These are phyloP conservation scores for Pyrrhoderma noxium DNA, from an alignment of 1,284 basidiomycete species.

Conservation along the genomic window DNA sequence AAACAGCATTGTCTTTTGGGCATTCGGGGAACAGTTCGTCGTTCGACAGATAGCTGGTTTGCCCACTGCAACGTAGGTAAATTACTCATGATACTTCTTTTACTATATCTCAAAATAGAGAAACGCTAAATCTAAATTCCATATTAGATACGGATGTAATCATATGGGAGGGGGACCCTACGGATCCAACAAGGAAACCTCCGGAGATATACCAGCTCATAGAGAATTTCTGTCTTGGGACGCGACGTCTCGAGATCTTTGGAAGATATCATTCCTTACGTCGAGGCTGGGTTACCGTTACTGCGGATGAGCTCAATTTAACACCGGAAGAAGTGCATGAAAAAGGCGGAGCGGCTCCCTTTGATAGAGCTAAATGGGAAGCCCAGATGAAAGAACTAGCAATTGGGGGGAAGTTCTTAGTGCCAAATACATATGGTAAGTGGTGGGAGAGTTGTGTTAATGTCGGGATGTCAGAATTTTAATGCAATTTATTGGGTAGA, in stretches of 20 bases:
- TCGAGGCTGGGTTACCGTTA: conserved; percentile 89
- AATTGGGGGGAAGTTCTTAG: conserved; percentile 46
- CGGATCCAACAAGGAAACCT: conserved; percentile 79
- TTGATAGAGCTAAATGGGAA: conserved; percentile 22
- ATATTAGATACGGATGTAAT: conserved; percentile 89
- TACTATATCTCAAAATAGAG: neutral
- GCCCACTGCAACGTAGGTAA: conserved; percentile 95
- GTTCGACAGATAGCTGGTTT: conserved; percentile 91
- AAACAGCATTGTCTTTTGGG: conserved; percentile 98
- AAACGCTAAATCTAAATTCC: conserved; percentile 2
- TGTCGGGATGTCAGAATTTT: neutral
- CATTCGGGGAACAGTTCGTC: conserved; percentile 93
- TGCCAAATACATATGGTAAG: conserved; percentile 52
- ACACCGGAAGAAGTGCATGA: conserved; percentile 42
- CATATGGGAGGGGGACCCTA: conserved; percentile 84
- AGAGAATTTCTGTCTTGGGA: conserved; percentile 96
- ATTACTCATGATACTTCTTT: no score
- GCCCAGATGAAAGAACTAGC: conserved; percentile 33
- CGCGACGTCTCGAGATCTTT: conserved; percentile 87
- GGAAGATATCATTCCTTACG: conserved; percentile 68
- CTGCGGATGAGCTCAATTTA: conserved; percentile 44
- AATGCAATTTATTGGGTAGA: conserved; percentile 43
- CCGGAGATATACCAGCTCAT: conserved; percentile 93
- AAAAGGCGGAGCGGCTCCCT: conserved; percentile 29
- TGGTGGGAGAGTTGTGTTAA: neutral